A percentile compares a stretch with the other conserved stretches of the same genome.
These are phyloP conservation scores for Recurvomyces mirabilis DNA, from an alignment of 495 filamentous ascomycete species.

Conservation along the genomic window DNA sequence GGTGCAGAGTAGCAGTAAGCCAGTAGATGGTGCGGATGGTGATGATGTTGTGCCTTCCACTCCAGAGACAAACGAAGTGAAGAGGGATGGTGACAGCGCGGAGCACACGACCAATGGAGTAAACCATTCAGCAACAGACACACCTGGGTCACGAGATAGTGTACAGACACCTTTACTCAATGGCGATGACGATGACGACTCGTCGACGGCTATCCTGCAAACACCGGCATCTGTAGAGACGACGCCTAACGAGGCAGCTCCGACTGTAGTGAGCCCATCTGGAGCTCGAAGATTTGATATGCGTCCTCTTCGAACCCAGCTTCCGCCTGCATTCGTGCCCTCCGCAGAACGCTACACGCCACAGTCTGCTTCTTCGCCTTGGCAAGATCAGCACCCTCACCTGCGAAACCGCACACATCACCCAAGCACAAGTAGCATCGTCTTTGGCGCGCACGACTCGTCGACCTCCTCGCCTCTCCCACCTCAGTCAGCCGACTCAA, in stretches of 20 bases:
- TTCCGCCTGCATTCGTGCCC: slow-evolving; percentile 27
- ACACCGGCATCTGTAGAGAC: background rate
- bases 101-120: too few species aligned
- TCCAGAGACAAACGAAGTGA: too few species aligned
- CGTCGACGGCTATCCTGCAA: background rate
- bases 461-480: slow-evolving; percentile 26
- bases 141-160: slow-evolving; percentile 2
- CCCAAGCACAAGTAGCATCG: slow-evolving; percentile 24
- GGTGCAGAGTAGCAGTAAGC: too few species aligned
- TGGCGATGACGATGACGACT: background rate
- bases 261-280: background rate
- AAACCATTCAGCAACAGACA: background rate
- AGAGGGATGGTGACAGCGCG: too few species aligned
- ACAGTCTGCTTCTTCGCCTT: slow-evolving; percentile 15
- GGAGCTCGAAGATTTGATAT: slow-evolving; percentile 11
- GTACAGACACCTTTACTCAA: background rate
- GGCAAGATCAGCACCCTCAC: background rate
- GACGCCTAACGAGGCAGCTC: background rate
- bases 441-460: slow-evolving; percentile 29
- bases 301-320: slow-evolving; percentile 12
- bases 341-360: slow-evolving; percentile 16
- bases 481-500: slow-evolving; percentile 12
- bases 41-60: too few species aligned
- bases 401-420: slow-evolving; percentile 18
- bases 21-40: background rate